phyloP scores from a whole-genome alignment of 2,329 filamentous ascomycete species.

The Diaporthe amygdali region DNA sequence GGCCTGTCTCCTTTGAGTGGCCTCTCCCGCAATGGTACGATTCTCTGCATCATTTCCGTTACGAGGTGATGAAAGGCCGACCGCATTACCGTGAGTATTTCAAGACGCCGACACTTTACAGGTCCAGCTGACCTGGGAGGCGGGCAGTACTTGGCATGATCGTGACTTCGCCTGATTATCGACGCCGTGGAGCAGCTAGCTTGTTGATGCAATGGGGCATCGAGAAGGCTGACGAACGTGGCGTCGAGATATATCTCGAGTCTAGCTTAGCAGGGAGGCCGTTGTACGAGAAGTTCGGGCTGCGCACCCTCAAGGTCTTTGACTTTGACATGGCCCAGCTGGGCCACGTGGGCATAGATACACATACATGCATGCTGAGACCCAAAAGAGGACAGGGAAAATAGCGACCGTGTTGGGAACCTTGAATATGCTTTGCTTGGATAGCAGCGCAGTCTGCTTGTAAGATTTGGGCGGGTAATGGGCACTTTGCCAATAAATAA shows the following conservation, averaged over 20 bases:
- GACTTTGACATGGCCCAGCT: neutral
- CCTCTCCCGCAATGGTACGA: neutral
- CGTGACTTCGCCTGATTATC: neutral
- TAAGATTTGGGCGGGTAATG: neutral
- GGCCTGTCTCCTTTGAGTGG: neutral
- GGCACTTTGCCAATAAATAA: neutral
- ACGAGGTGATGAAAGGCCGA: neutral
- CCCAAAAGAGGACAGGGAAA: neutral
- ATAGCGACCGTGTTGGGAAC: neutral
- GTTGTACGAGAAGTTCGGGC: neutral
- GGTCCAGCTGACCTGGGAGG: neutral
- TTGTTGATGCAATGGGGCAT: neutral
- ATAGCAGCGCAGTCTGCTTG: neutral
- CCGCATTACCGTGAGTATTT: neutral
- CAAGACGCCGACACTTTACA: neutral
- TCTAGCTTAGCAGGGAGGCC: neutral
- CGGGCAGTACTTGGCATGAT: slow-evolving; percentile 1
- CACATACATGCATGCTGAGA: neutral
- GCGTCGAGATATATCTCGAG: neutral
- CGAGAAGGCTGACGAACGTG: neutral
- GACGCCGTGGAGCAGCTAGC: neutral
- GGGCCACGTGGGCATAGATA: neutral
- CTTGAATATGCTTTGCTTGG: neutral
- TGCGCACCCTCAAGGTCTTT: neutral
- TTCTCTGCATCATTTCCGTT: neutral